Evolutionary conservation across 1,284 basidiomycete species (phyloP), one percentile per base, ranked within the genome.

Genomic region (Leccinum fallax): DNA sequence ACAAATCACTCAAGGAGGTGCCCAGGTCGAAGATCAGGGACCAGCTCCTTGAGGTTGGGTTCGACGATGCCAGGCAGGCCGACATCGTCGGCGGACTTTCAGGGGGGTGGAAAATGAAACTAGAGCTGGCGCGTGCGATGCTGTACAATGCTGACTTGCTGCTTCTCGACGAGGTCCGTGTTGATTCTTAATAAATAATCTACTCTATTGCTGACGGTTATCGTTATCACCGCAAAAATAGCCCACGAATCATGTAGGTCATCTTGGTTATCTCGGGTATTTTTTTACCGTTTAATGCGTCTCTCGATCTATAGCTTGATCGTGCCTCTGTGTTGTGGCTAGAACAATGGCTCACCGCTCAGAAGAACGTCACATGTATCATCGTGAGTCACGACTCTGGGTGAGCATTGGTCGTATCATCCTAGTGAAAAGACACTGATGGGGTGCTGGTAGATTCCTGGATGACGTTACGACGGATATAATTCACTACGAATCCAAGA

Each of bases 41-140:
- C 34, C 93, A 94, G 75, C 83, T 98, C 16, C 69, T 83, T 16
- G 93, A 93, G 69, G 94, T 97, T 63, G 97, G 97, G 54, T 99
- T 99, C 74, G 92, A 95, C 69, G 92, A 94, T 65, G 85, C 83
- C 62, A 85, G 95, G 65, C 96, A 98, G 78, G 77, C 84, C 48
- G 92, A 97, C 72, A 81, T 87, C 52, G 96, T 98, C 63, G 93
- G 92, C 55, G 92, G 94, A 59, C 82, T 98, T 63, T 98, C 95
- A 21, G 97, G 97, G 76, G 97, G 97, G 57, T 99, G 97, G 97
- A 99, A 99, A 83, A 99, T 99, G 97, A 94, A 95, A 81, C 86
- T 95, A 65, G 97, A 92, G 80, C 85, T 92, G 55, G 94, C 91
- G 15, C 83, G 94, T 69, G 95, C 95, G n/a, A 97, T 97, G 94